phyloP scores from a whole-genome alignment of 805 yeast genomes.

The Cyberlindnera euphorbiae region DNA sequence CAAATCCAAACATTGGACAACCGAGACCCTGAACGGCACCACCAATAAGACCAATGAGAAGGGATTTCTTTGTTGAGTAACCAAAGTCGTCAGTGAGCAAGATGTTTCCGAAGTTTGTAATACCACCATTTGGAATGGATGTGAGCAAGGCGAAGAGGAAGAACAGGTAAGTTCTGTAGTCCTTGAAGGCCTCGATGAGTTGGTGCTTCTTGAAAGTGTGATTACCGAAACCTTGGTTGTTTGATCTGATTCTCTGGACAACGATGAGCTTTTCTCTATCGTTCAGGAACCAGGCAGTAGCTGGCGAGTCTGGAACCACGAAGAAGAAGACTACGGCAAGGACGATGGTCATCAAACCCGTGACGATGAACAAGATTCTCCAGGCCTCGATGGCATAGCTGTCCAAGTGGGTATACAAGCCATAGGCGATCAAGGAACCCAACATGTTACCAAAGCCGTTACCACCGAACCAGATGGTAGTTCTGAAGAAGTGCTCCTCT shows the following conservation, averaged over 20 bases:
- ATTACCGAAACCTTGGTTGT: conserved; percentile 56
- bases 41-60: conserved; percentile 29
- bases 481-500: conserved; percentile 38
- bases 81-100: conserved; percentile 11
- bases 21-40: conserved; percentile 11
- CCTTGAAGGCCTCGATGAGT: conserved; percentile 46
- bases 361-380: conserved; percentile 53
- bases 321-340: conserved; percentile 42
- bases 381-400: conserved; percentile 45
- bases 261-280: conserved; percentile 42
- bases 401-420: conserved; percentile 34
- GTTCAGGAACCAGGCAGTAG: conserved; percentile 40
- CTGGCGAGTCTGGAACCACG: conserved; percentile 55
- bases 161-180: conserved; percentile 44
- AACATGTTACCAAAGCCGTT: conserved; percentile 43
- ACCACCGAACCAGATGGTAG: conserved; percentile 39
- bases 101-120: conserved; percentile 16
- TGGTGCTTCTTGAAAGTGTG: conserved; percentile 50
- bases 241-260: conserved; percentile 46
- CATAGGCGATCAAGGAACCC: conserved; percentile 53
- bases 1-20: conserved; percentile 16
- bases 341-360: conserved; percentile 57
- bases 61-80: conserved; percentile 9
- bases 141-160: conserved; percentile 36
- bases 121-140: conserved; percentile 50